Evolutionary conservation across 2,329 filamentous ascomycete genomes (phyloP).

Genomic region (Pseudogymnoascus sp.): DNA sequence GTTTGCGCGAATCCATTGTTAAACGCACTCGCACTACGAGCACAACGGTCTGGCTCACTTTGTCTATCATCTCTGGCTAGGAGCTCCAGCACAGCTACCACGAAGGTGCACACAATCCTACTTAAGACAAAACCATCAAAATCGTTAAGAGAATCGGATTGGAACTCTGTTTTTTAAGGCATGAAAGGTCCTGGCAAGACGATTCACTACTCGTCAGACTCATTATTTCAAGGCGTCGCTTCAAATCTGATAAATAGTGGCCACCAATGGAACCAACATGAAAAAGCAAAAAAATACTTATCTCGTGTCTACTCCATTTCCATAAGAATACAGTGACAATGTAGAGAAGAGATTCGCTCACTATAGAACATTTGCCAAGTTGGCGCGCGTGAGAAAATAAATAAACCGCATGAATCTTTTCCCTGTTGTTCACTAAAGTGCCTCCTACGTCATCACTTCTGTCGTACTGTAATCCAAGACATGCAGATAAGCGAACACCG

Average conservation of each 20-base stretch:
- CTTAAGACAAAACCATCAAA: not conserved
- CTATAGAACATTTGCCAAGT: not conserved
- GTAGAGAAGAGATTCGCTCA: not conserved
- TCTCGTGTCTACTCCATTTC: not conserved
- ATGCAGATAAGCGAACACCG: not conserved
- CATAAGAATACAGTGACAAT: not conserved
- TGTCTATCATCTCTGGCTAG: not conserved
- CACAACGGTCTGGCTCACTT: not conserved
- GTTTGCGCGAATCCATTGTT: not conserved
- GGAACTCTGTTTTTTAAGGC: not conserved
- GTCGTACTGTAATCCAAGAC: not conserved
- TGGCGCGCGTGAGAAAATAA: not conserved
- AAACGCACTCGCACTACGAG: not conserved
- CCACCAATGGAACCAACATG: not conserved
- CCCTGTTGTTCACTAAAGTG: not conserved
- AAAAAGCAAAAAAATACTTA: not conserved
- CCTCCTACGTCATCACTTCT: not conserved
- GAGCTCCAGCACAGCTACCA: not conserved
- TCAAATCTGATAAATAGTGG: slow-evolving; percentile 1
- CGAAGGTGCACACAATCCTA: not conserved
- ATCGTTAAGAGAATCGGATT: not conserved
- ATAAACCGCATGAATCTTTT: not conserved
- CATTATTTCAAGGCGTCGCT: not conserved
- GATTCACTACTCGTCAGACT: not conserved
- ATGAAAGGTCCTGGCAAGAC: not conserved